Conservation (phyloP, 2,329 filamentous ascomycete genomes). For the Phialemoniopsis sp. region DNA sequence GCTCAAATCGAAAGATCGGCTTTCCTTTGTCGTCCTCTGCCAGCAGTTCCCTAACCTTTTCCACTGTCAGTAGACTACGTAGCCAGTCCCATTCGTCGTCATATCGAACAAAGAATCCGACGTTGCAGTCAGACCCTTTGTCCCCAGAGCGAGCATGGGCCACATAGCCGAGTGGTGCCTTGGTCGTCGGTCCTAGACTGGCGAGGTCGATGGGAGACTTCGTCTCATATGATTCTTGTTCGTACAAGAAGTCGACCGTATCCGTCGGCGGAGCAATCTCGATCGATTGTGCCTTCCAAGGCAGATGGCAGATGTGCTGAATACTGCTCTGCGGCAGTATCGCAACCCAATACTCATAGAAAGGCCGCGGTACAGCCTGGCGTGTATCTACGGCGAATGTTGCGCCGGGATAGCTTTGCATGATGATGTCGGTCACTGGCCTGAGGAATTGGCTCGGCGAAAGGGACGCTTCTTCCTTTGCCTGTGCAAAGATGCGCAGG, state of each 20-base stretch:
- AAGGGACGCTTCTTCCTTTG: slow-evolving; percentile 20
- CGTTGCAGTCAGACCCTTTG: slow-evolving; percentile 30
- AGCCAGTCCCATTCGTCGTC: slow-evolving; percentile 35
- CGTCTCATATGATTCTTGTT: slow-evolving; percentile 11
- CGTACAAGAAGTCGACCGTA: slow-evolving; percentile 1
- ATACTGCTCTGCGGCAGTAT: neutral
- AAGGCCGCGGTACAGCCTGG: neutral
- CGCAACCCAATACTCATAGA: neutral
- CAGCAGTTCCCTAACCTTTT: slow-evolving; percentile 11
- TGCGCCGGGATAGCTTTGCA: neutral
- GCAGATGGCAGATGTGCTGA: neutral
- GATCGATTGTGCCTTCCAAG: neutral
- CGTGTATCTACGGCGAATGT: neutral
- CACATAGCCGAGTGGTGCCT: slow-evolving; percentile 22
- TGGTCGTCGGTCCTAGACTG: slow-evolving; percentile 15
- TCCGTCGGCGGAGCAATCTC: neutral
- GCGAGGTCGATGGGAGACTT: slow-evolving; percentile 7
- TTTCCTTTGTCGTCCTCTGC: slow-evolving; percentile 15
- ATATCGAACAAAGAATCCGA: slow-evolving; percentile 32
- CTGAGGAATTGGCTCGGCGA: slow-evolving; percentile 3
- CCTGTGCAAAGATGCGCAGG: slow-evolving; percentile 31
- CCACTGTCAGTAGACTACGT: slow-evolving; percentile 25
- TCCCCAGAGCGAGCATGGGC: slow-evolving; percentile 31
- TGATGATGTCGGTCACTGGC: no score
- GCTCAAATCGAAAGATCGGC: slow-evolving; percentile 11